Conservation (phyloP, 2,329 filamentous ascomycete species). For the Simplicillium sp. region DNA sequence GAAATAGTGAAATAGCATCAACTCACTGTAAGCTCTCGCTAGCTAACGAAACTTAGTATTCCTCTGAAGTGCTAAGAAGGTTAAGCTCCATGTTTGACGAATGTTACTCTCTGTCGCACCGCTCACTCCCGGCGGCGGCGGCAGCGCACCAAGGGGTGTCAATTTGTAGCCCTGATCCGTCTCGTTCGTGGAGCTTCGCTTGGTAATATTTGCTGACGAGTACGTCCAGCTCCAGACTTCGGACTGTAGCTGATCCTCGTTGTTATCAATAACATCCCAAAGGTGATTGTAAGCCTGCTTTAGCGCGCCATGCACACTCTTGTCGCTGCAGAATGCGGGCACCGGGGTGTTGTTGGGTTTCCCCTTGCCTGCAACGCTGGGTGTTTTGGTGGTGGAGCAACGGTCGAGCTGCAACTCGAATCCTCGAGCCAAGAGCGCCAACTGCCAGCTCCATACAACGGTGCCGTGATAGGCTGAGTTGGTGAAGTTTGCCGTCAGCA, state of each 20-base stretch:
- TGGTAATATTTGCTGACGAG: too few species aligned
- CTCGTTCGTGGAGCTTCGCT: slow-evolving; percentile 19
- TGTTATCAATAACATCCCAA: slow-evolving; percentile 52
- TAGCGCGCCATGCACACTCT: slow-evolving; percentile 26
- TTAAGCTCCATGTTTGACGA: slow-evolving; percentile 48
- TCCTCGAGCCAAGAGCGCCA: slow-evolving; percentile 55
- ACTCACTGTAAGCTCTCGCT: too few species aligned
- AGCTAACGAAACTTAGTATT: too few species aligned
- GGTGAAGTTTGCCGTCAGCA: slow-evolving; percentile 41
- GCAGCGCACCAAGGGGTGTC: slow-evolving; percentile 39
- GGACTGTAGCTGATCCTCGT: slow-evolving; percentile 35
- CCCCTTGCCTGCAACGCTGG: too few species aligned
- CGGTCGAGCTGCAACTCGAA: slow-evolving; percentile 46
- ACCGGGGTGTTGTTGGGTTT: slow-evolving; percentile 1
- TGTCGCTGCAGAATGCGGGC: slow-evolving; percentile 41
- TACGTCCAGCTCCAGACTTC: slow-evolving; percentile 57
- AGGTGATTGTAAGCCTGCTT: slow-evolving; percentile 45
- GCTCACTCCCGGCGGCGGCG: slow-evolving; percentile 30
- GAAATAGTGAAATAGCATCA: too few species aligned
- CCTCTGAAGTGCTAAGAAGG: slow-evolving; percentile 39
- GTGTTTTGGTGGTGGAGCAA: too few species aligned
- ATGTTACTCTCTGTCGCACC: slow-evolving; percentile 40
- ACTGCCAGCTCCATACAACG: slow-evolving; percentile 56
- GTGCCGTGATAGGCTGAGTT: slow-evolving; percentile 52
- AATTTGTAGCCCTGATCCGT: slow-evolving; percentile 33